Conservation (phyloP, 805 yeast genomes). For the Tetrapisispora phaffii region DNA sequence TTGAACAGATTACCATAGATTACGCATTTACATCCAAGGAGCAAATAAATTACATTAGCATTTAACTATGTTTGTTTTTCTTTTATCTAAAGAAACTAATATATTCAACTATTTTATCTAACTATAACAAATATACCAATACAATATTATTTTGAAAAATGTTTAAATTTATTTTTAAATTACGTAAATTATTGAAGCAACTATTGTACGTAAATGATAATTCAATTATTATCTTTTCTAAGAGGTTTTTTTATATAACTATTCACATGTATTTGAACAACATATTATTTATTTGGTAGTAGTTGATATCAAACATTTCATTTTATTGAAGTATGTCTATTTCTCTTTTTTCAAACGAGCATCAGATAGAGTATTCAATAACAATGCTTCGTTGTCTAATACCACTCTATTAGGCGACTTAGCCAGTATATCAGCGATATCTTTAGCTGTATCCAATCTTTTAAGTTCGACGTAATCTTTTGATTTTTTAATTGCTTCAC, state of each 20-base stretch:
- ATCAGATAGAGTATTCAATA: slow-evolving; percentile 81
- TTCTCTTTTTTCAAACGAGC: slow-evolving; percentile 33
- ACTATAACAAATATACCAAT: neutral
- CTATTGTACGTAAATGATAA: too few species aligned
- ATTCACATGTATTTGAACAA: neutral
- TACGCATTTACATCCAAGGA: neutral
- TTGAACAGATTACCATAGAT: neutral
- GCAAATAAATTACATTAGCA: neutral
- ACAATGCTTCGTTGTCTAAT: slow-evolving; percentile 83
- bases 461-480: slow-evolving; percentile 93
- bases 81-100: too few species aligned
- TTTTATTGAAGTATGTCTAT: neutral
- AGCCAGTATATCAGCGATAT: slow-evolving; percentile 79
- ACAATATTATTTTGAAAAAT: too few species aligned
- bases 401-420: slow-evolving; percentile 85
- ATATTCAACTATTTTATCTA: neutral
- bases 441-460: slow-evolving; percentile 94
- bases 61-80: neutral
- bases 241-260: too few species aligned
- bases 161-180: neutral
- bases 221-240: too few species aligned
- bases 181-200: too few species aligned
- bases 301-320: neutral
- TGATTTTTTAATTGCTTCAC: slow-evolving; percentile 96
- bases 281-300: neutral